phyloP scores from a whole-genome alignment of 306 rosid genomes.

The Malus sylvestris region DNA sequence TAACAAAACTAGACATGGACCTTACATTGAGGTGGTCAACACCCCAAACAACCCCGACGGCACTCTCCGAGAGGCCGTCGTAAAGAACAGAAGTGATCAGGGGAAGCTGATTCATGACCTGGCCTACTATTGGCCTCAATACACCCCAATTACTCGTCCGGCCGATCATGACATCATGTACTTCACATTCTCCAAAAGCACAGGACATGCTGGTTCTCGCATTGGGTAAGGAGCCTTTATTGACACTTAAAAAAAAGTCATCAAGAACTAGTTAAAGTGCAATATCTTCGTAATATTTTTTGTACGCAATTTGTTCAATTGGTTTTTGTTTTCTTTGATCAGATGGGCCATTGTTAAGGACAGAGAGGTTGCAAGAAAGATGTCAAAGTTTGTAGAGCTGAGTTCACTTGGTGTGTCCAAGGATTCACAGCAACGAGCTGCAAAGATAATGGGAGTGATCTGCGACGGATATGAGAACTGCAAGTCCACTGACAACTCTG shows the following conservation, averaged over 20 bases:
- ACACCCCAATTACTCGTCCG: conserved; percentile 52
- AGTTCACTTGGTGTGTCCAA: conserved; percentile 71
- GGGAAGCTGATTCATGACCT: conserved; percentile 55
- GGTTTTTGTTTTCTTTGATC: background rate
- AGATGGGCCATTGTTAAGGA: conserved; percentile 86
- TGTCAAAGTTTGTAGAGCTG: conserved; percentile 46
- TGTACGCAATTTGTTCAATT: background rate
- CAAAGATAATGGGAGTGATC: conserved; percentile 54
- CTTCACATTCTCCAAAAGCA: conserved; percentile 85
- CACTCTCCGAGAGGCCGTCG: conserved; percentile 30
- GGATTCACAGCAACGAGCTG: conserved; percentile 67
- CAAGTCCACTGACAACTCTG: conserved; percentile 19
- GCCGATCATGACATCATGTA: conserved; percentile 57
- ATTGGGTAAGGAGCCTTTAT: conserved; percentile 26
- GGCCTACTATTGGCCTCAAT: conserved; percentile 92
- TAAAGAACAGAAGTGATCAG: conserved; percentile 5
- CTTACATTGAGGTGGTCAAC: conserved; percentile 68
- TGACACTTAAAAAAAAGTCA: no score
- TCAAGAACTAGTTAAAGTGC: no score
- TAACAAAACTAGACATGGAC: conserved; percentile 27
- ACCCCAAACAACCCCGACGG: conserved; percentile 88
- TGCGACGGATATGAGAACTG: conserved; percentile 44
- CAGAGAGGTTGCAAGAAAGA: conserved; percentile 55
- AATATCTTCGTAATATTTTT: no score
- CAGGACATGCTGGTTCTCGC: conserved; percentile 90